Evolutionary conservation across 371 early-diverging fungal species (phyloP), one percentile per base, ranked within the genome.

Genomic region (Mortierella sp.): DNA sequence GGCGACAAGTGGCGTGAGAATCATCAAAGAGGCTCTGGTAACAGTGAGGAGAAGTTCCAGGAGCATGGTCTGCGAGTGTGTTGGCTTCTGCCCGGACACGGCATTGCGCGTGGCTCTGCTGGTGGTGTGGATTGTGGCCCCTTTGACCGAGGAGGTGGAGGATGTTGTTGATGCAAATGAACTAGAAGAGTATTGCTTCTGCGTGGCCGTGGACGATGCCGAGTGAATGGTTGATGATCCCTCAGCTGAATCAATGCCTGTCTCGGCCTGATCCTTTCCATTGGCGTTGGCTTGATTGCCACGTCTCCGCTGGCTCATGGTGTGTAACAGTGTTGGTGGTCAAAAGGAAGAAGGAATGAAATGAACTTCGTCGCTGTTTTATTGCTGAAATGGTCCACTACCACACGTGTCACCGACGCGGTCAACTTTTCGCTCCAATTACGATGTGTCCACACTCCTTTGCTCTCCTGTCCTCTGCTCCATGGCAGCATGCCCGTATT

Each of bases 1-100:
- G 16, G 73, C 67, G 24, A 81, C 73, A 48, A 81, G 47, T n/a
- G 80, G 80, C 5, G 80, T 80, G 24, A 79, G 31, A 10, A 80
- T 68, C 47, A 80, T 64, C 31, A 80, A 51, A 10, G 80, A 71
- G 8, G 66, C 60, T 12, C 80, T 58, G 8, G 80, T 63, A 29
- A 80, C 70, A 9, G 80, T 80, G 64, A 76, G 47, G 3, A 76
- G 53, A 27, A 68, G 65, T 31, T 76, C 76, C 21, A 76, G 54
- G 8, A 76, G 69, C 69, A 68, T 68, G 5, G 65, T 56, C 34
- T 68, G 64, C 7, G 76, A 76, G 51, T 76, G 69, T 3, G 54
- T 47, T 25, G 69, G 64, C 34, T 65, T 68, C 12, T 22, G 41
- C 9, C 47, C 31, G 21, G 37, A 17, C 46, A 16, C n/a, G 3